Evolutionary conservation across 2,329 filamentous ascomycete species (phyloP).

Genomic region (Fusarium incarnatum): DNA sequence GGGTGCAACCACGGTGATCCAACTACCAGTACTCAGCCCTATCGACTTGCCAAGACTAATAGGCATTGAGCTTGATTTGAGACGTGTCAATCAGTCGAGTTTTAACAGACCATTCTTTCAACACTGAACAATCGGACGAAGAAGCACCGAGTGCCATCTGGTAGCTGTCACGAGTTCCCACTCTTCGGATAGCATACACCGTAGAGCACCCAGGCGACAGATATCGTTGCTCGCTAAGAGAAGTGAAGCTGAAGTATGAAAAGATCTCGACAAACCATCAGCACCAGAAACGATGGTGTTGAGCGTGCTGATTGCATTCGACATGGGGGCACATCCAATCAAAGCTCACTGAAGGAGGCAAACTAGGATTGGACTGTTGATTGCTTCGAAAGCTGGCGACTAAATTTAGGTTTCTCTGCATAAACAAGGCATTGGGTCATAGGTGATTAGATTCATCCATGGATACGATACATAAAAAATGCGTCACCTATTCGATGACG

Average conservation of each 20-base stretch:
- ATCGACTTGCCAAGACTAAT: neutral
- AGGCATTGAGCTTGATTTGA: neutral
- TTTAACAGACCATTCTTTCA: neutral
- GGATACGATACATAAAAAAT: neutral
- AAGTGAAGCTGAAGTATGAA: neutral
- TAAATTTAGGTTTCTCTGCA: constrained; percentile 8
- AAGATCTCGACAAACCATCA: neutral
- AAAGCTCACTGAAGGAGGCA: neutral
- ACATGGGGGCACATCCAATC: constrained; percentile 13
- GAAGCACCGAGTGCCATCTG: neutral
- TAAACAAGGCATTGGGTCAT: neutral
- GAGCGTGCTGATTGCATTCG: neutral
- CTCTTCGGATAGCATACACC: neutral
- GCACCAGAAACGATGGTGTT: constrained; percentile 9
- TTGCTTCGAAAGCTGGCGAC: constrained; percentile 1
- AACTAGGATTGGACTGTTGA: neutral
- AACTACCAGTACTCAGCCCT: neutral
- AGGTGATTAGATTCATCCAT: neutral
- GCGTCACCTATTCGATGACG: constrained; percentile 6
- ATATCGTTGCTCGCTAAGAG: neutral
- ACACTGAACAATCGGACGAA: neutral
- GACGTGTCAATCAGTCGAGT: neutral
- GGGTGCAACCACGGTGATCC: neutral
- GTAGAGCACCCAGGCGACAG: neutral
- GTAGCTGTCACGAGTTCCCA: neutral